These are phyloP conservation scores for Lyophyllum shimeji DNA, from an alignment of 768 basidiomycete genomes.

Conservation along the genomic window DNA sequence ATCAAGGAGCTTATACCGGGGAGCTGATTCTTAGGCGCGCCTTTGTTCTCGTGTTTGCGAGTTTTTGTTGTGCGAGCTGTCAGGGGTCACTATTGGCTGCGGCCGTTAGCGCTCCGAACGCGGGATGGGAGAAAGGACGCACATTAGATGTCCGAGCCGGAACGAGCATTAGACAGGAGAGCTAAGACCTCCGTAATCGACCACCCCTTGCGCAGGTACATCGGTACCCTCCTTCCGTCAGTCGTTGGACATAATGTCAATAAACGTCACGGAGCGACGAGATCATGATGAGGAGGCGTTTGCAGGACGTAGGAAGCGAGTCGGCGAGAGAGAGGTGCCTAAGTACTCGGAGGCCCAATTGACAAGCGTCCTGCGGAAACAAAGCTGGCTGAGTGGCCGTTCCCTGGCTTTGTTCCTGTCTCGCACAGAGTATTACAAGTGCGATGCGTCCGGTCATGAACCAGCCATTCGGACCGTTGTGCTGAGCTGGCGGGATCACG, in stretches of 20 bases:
- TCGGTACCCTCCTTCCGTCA: background rate
- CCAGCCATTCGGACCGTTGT: background rate
- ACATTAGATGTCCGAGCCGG: background rate
- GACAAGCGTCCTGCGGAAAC: background rate
- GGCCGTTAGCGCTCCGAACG: background rate
- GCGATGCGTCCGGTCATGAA: background rate
- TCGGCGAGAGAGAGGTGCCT: background rate
- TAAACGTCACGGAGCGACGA: background rate
- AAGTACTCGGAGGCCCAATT: background rate
- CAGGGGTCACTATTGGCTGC: background rate
- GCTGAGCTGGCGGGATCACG: background rate
- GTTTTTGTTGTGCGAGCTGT: background rate
- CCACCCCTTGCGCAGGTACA: slow-evolving; percentile 3
- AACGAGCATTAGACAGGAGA: background rate
- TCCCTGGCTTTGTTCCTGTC: background rate
- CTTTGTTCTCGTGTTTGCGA: background rate
- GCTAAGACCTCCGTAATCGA: background rate
- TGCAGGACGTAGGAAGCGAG: background rate
- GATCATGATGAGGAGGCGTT: background rate
- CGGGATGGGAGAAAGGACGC: background rate
- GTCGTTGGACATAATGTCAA: background rate
- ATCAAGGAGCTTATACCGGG: too few relatives aligned
- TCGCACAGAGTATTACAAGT: background rate
- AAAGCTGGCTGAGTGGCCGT: background rate
- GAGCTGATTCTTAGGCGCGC: background rate